These are phyloP conservation scores for Clarkia xantiana DNA, from an alignment of 345 rosid genomes.

Conservation along the genomic window DNA sequence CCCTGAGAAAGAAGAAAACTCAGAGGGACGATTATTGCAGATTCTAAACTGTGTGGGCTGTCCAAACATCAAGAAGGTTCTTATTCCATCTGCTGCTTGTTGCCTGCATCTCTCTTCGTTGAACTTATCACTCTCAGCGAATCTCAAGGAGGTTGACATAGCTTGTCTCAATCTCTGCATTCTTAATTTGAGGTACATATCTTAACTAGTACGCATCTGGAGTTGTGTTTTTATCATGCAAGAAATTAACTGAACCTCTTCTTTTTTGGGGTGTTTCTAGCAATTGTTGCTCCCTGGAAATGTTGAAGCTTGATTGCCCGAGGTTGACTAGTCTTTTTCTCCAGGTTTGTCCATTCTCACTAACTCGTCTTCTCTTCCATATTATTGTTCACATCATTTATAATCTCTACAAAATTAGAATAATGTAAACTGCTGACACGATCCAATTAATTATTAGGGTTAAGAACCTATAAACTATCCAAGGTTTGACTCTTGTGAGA, in stretches of 20 bases:
- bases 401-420: no score
- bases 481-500: no score
- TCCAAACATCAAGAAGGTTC: slow-evolving; percentile 76
- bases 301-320: slow-evolving; percentile 67
- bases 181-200: slow-evolving; percentile 75
- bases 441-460: no score
- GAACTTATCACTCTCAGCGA: slow-evolving; percentile 70
- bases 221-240: not conserved
- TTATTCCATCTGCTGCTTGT: slow-evolving; percentile 61
- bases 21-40: slow-evolving; percentile 61
- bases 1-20: slow-evolving; percentile 12
- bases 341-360: no score
- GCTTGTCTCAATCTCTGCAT: slow-evolving; percentile 54
- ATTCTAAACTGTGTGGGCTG: slow-evolving; percentile 93
- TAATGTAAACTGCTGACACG: no score
- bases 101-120: slow-evolving; percentile 64
- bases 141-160: slow-evolving; percentile 82
- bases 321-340: slow-evolving; percentile 23
- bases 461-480: no score
- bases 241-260: slow-evolving; percentile 1
- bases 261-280: slow-evolving; percentile 22
- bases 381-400: no score
- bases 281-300: slow-evolving; percentile 80
- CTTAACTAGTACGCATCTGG: not conserved
- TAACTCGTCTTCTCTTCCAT: no score